Evolutionary conservation across 2,329 filamentous ascomycete species (phyloP).

Genomic region (Huntiella omanensis): DNA sequence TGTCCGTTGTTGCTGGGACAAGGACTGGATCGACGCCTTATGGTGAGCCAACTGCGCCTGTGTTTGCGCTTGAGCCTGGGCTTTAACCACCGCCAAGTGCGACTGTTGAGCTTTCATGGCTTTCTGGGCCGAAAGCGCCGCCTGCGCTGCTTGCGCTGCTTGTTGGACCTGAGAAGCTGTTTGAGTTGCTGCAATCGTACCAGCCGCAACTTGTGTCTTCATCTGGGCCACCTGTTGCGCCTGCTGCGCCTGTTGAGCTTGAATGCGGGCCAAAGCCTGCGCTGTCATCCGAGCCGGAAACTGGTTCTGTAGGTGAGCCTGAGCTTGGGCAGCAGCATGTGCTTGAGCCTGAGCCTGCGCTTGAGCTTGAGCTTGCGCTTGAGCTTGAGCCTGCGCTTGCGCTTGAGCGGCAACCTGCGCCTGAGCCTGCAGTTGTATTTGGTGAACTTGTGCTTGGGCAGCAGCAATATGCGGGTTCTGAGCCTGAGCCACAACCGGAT

Average conservation of each 20-base stretch:
- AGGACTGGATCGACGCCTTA: conserved; percentile 12
- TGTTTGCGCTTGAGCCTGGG: conserved; percentile 6
- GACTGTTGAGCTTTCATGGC: conserved; percentile 7
- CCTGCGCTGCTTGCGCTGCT: conserved; percentile 11
- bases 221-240: conserved; percentile 9
- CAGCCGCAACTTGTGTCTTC: conserved; percentile 11
- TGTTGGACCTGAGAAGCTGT: conserved; percentile 6
- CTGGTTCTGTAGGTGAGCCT: conserved; percentile 7
- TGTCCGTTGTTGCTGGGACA: conserved; percentile 11
- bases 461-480: background rate
- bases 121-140: conserved; percentile 10
- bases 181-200: conserved; percentile 4
- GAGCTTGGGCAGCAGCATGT: conserved; percentile 16
- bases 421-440: conserved; percentile 5
- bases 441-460: conserved; percentile 30
- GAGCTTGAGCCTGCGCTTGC: conserved; percentile 38
- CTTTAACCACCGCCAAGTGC: background rate
- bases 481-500: conserved; percentile 12
- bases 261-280: conserved; percentile 14
- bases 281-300: conserved; percentile 16
- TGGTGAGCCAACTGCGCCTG: background rate
- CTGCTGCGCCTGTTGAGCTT: conserved; percentile 9
- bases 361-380: conserved; percentile 18
- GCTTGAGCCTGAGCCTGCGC: conserved; percentile 14
- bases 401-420: conserved; percentile 2